A percentile compares a stretch with the other conserved stretches of the same genome.
Evolutionary conservation across 1,284 basidiomycete species (phyloP).

Genomic region (Melampsora larici-populina): DNA sequence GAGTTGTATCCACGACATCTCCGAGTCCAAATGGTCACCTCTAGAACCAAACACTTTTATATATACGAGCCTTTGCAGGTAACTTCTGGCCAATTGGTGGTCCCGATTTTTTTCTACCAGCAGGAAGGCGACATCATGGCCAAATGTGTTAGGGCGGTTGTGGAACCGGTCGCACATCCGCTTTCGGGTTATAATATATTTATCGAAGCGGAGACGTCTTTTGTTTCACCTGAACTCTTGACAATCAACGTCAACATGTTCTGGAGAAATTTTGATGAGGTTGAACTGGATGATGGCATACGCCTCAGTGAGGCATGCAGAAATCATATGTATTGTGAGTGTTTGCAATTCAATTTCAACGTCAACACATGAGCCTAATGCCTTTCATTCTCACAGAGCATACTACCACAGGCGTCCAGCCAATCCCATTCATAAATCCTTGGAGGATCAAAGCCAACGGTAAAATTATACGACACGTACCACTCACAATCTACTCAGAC

Average conservation of each 20-base stretch:
- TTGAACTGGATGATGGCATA: not conserved
- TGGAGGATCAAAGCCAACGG: slow-evolving; percentile 1
- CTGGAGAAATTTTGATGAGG: not conserved
- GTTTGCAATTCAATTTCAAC: too few species aligned
- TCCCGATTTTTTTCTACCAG: slow-evolving; percentile 17
- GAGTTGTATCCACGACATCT: not conserved
- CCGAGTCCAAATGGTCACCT: not conserved
- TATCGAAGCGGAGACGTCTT: not conserved
- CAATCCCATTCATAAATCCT: slow-evolving; percentile 12
- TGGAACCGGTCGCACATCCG: not conserved
- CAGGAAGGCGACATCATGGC: not conserved
- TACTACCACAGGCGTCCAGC: not conserved
- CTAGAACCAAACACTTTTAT: not conserved
- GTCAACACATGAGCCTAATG: too few species aligned
- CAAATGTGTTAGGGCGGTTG: not conserved
- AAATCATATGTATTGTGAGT: not conserved
- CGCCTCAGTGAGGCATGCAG: not conserved
- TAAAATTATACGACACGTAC: not conserved
- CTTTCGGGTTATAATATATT: not conserved
- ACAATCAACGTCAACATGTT: not conserved
- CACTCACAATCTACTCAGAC: not conserved
- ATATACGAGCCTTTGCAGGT: slow-evolving; percentile 7
- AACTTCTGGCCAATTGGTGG: not conserved
- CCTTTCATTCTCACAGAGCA: not conserved
- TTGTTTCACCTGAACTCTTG: not conserved